Evolutionary conservation across 495 filamentous ascomycete species (phyloP).

Genomic region (Penicillium verhagenii): DNA sequence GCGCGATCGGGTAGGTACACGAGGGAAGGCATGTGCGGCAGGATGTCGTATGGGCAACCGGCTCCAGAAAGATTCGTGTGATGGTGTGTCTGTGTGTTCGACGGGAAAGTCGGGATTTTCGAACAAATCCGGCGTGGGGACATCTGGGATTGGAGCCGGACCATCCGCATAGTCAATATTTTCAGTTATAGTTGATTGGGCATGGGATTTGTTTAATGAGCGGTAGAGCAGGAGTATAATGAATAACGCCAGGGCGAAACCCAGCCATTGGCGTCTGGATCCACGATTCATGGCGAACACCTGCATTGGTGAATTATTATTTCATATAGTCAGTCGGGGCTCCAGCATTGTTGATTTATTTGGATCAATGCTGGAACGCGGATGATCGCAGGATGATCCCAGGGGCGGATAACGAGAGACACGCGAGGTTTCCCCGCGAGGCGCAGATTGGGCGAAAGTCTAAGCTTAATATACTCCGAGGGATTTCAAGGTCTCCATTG

Average conservation of each 20-base stretch:
- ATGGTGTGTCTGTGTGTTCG: background rate
- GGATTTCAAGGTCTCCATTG: too few relatives aligned
- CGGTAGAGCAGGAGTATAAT: conserved; percentile 10
- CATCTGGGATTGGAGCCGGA: background rate
- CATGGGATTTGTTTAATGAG: background rate
- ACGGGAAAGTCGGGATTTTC: background rate
- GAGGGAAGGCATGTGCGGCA: background rate
- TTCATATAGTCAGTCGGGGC: background rate
- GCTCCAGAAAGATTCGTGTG: conserved; percentile 7
- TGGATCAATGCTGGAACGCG: background rate
- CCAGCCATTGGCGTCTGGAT: conserved; percentile 15
- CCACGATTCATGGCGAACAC: conserved; percentile 18
- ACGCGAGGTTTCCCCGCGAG: background rate
- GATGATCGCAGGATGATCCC: background rate
- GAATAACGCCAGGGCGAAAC: conserved; percentile 6
- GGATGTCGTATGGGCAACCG: conserved; percentile 14
- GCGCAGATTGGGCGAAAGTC: background rate
- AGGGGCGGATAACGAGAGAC: background rate
- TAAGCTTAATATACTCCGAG: background rate
- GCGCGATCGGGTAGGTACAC: conserved; percentile 1
- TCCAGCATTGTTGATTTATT: conserved; percentile 9
- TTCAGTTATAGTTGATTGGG: background rate
- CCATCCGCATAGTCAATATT: background rate
- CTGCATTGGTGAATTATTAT: background rate
- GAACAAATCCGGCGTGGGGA: background rate